Conservation (phyloP, 2,329 filamentous ascomycete genomes). For the Tolypocladium album region DNA sequence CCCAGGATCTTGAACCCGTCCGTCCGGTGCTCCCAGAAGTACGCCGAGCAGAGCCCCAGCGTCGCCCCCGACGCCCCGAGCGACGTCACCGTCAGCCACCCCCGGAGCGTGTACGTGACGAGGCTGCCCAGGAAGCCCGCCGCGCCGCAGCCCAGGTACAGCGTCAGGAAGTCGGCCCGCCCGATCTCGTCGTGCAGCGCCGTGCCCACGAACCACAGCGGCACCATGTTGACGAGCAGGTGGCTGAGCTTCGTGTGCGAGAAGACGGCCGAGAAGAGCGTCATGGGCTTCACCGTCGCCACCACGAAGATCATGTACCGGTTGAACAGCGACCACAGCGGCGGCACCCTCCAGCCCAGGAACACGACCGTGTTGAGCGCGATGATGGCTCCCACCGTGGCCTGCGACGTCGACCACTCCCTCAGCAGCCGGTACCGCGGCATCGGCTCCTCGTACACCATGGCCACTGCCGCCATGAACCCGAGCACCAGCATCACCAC, state of each 20-base stretch:
- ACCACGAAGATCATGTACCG: conserved; percentile 55
- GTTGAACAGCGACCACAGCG: conserved; percentile 56
- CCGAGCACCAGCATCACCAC: conserved; percentile 34
- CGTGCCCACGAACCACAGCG: conserved; percentile 56
- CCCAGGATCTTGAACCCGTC: conserved; percentile 48
- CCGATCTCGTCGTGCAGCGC: conserved; percentile 61
- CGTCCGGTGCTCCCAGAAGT: conserved; percentile 46
- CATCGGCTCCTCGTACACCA: conserved; percentile 43
- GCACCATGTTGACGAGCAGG: conserved; percentile 51
- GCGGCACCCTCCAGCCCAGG: conserved; percentile 51
- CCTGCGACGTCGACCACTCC: conserved; percentile 48
- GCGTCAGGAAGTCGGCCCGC: conserved; percentile 55
- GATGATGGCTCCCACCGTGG: conserved; percentile 54
- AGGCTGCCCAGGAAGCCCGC: conserved; percentile 50
- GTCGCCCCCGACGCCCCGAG: conserved; percentile 59
- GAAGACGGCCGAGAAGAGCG: conserved; percentile 55
- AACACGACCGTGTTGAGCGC: conserved; percentile 47
- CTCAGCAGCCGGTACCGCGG: conserved; percentile 43
- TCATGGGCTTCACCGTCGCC: conserved; percentile 51
- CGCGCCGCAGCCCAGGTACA: conserved; percentile 50
- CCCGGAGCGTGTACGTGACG: conserved; percentile 32
- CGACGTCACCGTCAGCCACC: conserved; percentile 36
- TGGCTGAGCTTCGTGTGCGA: conserved; percentile 57
- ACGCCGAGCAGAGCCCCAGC: conserved; percentile 50
- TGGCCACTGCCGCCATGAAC: conserved; percentile 30